Percentiles rank a stretch among this genome's conserved stretches.
These are phyloP conservation scores for Schizonepeta tenuifolia DNA, from an alignment of 257 asterid species.

Conservation along the genomic window DNA sequence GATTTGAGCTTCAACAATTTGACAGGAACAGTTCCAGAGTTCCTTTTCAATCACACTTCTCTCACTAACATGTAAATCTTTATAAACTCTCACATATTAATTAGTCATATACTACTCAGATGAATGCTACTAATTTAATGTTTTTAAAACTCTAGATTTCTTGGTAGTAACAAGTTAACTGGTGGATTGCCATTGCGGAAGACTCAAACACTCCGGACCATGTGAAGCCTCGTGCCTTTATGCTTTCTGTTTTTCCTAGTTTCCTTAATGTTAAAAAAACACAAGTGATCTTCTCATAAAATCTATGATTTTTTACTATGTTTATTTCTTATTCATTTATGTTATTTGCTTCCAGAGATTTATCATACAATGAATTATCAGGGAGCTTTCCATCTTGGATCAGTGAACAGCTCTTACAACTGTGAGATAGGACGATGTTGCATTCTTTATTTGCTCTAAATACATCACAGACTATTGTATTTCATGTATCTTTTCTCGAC, in stretches of 20 bases:
- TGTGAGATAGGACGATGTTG: slow-evolving; percentile 42
- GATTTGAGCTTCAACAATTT: slow-evolving; percentile 92
- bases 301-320: neutral
- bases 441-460: slow-evolving; percentile 13
- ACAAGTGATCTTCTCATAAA: neutral
- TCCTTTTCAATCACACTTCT: slow-evolving; percentile 55
- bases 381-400: slow-evolving; percentile 85
- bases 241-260: neutral
- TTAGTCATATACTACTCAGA: neutral
- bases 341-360: slow-evolving; percentile 54
- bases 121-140: neutral
- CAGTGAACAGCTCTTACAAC: slow-evolving; percentile 47
- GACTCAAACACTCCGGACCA: slow-evolving; percentile 47
- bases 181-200: slow-evolving; percentile 61
- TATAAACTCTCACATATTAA: slow-evolving; percentile 15
- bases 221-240: slow-evolving; percentile 48
- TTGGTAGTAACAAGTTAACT: slow-evolving; percentile 71
- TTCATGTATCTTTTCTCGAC: neutral
- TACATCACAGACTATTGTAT: neutral
- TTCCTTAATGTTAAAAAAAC: neutral
- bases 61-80: slow-evolving; percentile 60
- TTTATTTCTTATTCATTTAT: neutral
- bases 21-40: slow-evolving; percentile 59
- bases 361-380: slow-evolving; percentile 73
- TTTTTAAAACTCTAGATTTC: slow-evolving; percentile 61